Evolutionary conservation across 2,329 filamentous ascomycete genomes (phyloP).

Genomic region (Byssoonygena ceratinophila): DNA sequence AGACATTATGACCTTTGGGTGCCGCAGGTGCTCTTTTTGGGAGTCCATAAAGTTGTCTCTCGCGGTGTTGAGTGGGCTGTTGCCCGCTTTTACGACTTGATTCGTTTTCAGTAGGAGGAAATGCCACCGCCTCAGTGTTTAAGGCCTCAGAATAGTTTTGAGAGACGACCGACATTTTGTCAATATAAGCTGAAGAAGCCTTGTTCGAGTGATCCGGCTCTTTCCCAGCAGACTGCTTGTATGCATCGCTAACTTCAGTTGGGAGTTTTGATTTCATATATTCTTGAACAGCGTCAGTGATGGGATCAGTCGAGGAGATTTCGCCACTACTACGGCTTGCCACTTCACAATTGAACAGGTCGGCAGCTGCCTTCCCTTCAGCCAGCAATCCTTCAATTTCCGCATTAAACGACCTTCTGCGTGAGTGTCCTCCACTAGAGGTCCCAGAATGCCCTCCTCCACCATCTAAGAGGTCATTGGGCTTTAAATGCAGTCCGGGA

Average conservation of each 20-base stretch:
- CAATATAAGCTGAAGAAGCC: neutral
- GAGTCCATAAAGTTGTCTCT: slow-evolving; percentile 16
- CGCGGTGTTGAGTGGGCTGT: slow-evolving; percentile 15
- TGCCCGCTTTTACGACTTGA: slow-evolving; percentile 3
- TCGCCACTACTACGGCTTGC: slow-evolving; percentile 17
- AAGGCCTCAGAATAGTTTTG: neutral
- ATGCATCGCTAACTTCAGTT: neutral
- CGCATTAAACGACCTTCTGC: slow-evolving; percentile 10
- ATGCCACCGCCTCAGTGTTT: neutral
- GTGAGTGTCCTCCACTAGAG: neutral
- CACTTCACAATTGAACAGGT: slow-evolving; percentile 8
- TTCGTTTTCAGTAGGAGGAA: neutral
- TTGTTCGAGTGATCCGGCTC: neutral
- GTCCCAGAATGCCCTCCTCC: neutral
- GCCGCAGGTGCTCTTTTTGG: slow-evolving; percentile 4
- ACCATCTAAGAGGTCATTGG: neutral
- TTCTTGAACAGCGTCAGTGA: neutral
- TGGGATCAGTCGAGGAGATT: neutral
- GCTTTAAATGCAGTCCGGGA: neutral
- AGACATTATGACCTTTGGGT: neutral
- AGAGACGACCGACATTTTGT: neutral
- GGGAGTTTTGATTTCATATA: neutral
- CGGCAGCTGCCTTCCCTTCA: slow-evolving; percentile 17
- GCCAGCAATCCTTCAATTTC: slow-evolving; percentile 18
- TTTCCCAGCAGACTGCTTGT: neutral